A percentile compares a stretch with the other conserved stretches of the same genome.
These are phyloP conservation scores for Ceratocystis eucalypticola DNA, from an alignment of 2,329 filamentous ascomycete species.

Conservation along the genomic window DNA sequence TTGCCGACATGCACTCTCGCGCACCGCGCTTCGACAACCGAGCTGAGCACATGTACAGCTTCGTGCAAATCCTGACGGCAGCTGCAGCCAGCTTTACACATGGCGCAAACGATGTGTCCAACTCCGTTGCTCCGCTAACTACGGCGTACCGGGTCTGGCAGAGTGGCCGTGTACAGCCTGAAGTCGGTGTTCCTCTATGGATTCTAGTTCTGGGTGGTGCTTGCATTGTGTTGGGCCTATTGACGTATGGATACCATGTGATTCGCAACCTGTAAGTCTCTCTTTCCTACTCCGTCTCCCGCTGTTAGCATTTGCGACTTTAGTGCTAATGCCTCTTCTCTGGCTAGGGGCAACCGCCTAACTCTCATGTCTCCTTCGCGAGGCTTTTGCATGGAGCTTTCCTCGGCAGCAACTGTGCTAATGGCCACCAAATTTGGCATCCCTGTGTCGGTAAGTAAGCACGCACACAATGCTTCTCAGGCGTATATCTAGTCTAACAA, in stretches of 20 bases:
- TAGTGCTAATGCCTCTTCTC: background rate
- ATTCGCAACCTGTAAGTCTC: conserved; percentile 35
- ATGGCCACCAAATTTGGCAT: conserved; percentile 39
- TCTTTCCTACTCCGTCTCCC: background rate
- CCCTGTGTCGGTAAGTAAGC: conserved; percentile 30
- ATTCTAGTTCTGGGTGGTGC: conserved; percentile 36
- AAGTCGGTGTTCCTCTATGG: conserved; percentile 36
- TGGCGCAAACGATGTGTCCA: conserved; percentile 43
- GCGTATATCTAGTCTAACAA: background rate
- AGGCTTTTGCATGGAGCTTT: conserved; percentile 39
- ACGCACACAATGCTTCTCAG: background rate
- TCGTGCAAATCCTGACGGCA: conserved; percentile 37
- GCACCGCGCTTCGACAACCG: conserved; percentile 40
- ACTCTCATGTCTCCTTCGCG: conserved; percentile 41
- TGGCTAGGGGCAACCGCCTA: conserved; percentile 34
- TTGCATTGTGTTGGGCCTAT: conserved; percentile 41
- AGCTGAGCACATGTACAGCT: conserved; percentile 38
- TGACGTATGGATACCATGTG: conserved; percentile 51
- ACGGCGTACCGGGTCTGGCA: conserved; percentile 39
- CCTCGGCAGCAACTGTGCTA: conserved; percentile 39
- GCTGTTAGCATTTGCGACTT: background rate
- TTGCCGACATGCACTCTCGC: conserved; percentile 36
- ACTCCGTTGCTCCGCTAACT: conserved; percentile 38
- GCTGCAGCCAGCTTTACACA: conserved; percentile 43
- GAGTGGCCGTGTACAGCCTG: conserved; percentile 28